Percentiles rank a stretch among this genome's conserved stretches.
These are phyloP conservation scores for Pleodorina starrii DNA, from an alignment of 139 green algal genomes.

Conservation along the genomic window DNA sequence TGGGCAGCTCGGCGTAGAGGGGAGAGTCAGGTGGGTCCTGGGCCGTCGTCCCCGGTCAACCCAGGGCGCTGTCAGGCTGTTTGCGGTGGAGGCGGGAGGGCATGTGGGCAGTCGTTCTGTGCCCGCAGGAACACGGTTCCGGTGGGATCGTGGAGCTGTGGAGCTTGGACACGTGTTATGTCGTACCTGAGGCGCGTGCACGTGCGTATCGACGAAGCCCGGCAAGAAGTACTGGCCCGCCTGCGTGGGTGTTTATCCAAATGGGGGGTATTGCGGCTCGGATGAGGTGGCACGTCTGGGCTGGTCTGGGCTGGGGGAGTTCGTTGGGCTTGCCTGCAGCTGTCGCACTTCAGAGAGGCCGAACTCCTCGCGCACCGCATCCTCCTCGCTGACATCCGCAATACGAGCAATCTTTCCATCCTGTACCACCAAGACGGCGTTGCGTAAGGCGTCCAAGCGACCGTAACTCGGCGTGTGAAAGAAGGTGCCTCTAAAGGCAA, in stretches of 20 bases:
- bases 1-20: no score
- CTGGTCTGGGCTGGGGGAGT: not conserved
- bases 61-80: no score
- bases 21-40: no score
- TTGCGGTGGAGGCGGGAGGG: no score
- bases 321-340: slow-evolving; percentile 7
- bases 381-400: slow-evolving; percentile 15
- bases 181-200: slow-evolving; percentile 61
- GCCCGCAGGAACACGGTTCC: no score
- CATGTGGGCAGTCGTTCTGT: no score
- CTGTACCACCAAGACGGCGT: slow-evolving; percentile 50
- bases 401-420: slow-evolving; percentile 59
- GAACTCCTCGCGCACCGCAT: slow-evolving; percentile 15
- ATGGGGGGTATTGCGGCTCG: not conserved
- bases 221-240: slow-evolving; percentile 63
- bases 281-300: not conserved
- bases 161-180: not conserved
- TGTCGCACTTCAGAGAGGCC: not conserved
- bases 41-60: no score
- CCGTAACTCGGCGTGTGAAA: slow-evolving; percentile 63
- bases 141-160: no score
- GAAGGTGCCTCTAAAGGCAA: slow-evolving; percentile 55
- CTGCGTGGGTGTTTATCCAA: not conserved
- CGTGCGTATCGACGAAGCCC: slow-evolving; percentile 68
- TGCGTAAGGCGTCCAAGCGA: slow-evolving; percentile 51